phyloP scores from a whole-genome alignment of 2,329 filamentous ascomycete genomes.

The Penicillium capsulatum region DNA sequence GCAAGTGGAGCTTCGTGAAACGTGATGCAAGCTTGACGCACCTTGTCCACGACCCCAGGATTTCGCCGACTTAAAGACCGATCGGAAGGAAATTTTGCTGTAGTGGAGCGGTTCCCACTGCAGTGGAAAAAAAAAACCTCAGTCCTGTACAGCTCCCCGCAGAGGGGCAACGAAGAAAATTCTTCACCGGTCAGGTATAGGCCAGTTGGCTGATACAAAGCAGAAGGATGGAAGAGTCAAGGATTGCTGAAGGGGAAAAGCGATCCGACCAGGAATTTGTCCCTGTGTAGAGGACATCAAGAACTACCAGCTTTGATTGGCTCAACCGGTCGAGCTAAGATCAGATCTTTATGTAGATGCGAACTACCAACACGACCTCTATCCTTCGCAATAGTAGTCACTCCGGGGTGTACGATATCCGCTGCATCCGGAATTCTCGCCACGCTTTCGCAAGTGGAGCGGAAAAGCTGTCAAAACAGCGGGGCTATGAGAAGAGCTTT shows the following conservation, averaged over 20 bases:
- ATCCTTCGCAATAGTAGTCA: not conserved
- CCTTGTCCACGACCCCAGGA: slow-evolving; percentile 23
- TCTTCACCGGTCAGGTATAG: slow-evolving; percentile 7
- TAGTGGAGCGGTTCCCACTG: slow-evolving; percentile 19
- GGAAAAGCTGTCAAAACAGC: slow-evolving; percentile 14
- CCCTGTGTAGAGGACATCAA: too few species aligned
- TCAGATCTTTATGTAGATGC: too few species aligned
- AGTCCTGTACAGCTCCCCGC: slow-evolving; percentile 16
- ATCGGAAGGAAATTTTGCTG: slow-evolving; percentile 11
- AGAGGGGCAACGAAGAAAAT: slow-evolving; percentile 19
- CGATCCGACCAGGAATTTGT: too few species aligned
- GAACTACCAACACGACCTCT: too few species aligned
- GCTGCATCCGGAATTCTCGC: slow-evolving; percentile 18
- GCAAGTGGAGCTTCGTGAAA: not conserved
- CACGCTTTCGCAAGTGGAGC: slow-evolving; percentile 18
- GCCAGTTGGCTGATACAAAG: not conserved
- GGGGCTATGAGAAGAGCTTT: slow-evolving; percentile 12
- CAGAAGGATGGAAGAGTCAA: too few species aligned
- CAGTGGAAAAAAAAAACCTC: slow-evolving; percentile 17
- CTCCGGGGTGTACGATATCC: slow-evolving; percentile 16
- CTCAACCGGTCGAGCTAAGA: too few species aligned
- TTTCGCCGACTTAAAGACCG: slow-evolving; percentile 18
- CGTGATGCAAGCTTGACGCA: slow-evolving; percentile 15
- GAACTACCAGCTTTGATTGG: too few species aligned
- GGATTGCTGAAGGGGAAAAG: not conserved